Evolutionary conservation across 1,284 basidiomycete species (phyloP).

Genomic region (Grifola frondosa): DNA sequence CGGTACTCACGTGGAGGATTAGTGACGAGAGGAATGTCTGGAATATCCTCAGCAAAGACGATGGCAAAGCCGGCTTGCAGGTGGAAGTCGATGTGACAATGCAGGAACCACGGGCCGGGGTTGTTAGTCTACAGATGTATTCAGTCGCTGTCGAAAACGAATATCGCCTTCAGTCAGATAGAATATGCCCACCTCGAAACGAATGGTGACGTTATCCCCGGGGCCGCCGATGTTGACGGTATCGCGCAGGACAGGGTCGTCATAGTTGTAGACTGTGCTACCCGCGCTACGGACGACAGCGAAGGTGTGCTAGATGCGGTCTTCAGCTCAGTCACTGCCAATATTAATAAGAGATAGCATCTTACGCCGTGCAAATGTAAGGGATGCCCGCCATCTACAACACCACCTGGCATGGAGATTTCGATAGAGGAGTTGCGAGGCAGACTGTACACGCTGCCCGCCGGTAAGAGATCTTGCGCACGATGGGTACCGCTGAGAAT

Average conservation of each 20-base stretch:
- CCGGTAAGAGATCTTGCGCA: constrained; percentile 30
- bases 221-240: constrained; percentile 23
- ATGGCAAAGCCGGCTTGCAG: constrained; percentile 27
- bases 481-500: constrained; percentile 32
- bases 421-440: constrained; percentile 33
- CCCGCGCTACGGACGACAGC: constrained; percentile 21
- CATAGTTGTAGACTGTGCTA: constrained; percentile 34
- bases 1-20: constrained; percentile 4
- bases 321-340: not conserved
- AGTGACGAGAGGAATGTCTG: constrained; percentile 4
- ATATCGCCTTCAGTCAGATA: not conserved
- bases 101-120: constrained; percentile 29
- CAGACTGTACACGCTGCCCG: constrained; percentile 30
- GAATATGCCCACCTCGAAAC: constrained; percentile 16
- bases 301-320: constrained; percentile 17
- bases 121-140: constrained; percentile 14
- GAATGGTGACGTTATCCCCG: constrained; percentile 29
- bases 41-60: constrained; percentile 27
- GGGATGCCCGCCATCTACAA: constrained; percentile 34
- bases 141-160: not conserved
- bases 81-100: constrained; percentile 32
- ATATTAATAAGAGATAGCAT: not conserved
- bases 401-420: constrained; percentile 30
- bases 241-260: constrained; percentile 34
- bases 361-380: constrained; percentile 40